Percentiles rank a stretch among this genome's conserved stretches.
Evolutionary conservation across 805 yeast genomes (phyloP).

Genomic region (Cyberlindnera japonica): DNA sequence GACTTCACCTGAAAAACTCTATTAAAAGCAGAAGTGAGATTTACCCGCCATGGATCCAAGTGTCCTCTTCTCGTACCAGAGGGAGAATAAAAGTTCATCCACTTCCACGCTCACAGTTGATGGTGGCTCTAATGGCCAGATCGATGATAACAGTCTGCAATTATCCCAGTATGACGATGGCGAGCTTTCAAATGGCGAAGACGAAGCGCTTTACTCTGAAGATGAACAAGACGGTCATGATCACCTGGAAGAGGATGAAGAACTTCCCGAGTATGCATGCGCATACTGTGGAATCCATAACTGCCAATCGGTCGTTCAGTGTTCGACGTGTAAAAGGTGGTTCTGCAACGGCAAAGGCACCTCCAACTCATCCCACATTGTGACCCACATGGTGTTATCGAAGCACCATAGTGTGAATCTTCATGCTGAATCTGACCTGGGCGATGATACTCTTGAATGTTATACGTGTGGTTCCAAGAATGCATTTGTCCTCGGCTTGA

Average conservation of each 20-base stretch:
- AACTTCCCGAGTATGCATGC: conserved; percentile 42
- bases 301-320: conserved; percentile 65
- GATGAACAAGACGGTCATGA: conserved; percentile 16
- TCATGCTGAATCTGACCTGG: conserved; percentile 78
- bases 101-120: conserved; percentile 1
- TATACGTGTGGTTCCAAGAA: conserved; percentile 85
- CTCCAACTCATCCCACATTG: conserved; percentile 62
- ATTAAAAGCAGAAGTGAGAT: background rate
- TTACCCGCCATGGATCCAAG: conserved; percentile 21
- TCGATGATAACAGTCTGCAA: background rate
- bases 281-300: conserved; percentile 73
- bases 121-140: conserved; percentile 1
- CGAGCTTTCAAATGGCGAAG: conserved; percentile 14
- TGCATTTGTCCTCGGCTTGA: conserved; percentile 79
- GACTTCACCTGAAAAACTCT: too few relatives aligned
- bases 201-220: conserved; percentile 16
- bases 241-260: conserved; percentile 16
- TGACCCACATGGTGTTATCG: conserved; percentile 78
- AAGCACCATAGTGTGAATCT: conserved; percentile 71
- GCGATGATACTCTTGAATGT: conserved; percentile 86
- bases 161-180: conserved; percentile 6
- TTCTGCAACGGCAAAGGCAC: conserved; percentile 74
- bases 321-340: conserved; percentile 79
- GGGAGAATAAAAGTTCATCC: background rate
- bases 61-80: conserved; percentile 21